Conservation (phyloP, 108 stramenopile species). For the Chaetoceros tenuissimus region DNA sequence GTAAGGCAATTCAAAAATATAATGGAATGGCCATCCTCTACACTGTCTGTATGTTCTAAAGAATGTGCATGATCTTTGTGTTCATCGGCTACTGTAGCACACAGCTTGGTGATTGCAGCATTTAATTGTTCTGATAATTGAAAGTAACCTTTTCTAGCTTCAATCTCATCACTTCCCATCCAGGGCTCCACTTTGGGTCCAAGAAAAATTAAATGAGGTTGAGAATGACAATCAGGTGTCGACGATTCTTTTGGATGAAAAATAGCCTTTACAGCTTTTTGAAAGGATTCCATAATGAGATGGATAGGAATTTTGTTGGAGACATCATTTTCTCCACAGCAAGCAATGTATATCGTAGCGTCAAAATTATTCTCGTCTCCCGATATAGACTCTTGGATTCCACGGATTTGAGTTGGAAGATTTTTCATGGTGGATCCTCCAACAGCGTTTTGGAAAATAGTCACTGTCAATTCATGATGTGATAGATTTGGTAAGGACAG, state of each 20-base stretch:
- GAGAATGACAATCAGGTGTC: background rate
- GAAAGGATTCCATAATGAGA: constrained; percentile 23
- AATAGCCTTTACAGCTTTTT: constrained; percentile 3
- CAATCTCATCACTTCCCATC: constrained; percentile 32
- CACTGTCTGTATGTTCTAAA: background rate
- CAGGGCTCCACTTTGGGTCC: constrained; percentile 85
- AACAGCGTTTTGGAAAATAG: constrained; percentile 7
- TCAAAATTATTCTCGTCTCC: background rate
- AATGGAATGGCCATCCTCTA: constrained; percentile 4
- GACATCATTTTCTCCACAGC: constrained; percentile 79
- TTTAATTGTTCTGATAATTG: constrained; percentile 43
- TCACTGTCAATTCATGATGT: constrained; percentile 2
- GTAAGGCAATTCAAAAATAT: constrained; percentile 55
- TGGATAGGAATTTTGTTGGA: constrained; percentile 20
- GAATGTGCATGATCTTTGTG: too few species aligned
- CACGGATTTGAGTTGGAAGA: constrained; percentile 15
- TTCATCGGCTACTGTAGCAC: background rate
- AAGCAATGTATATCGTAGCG: constrained; percentile 42
- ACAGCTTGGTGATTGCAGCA: background rate
- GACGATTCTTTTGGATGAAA: constrained; percentile 21
- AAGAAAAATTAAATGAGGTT: constrained; percentile 38
- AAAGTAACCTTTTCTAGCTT: constrained; percentile 46
- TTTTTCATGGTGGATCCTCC: constrained; percentile 30
- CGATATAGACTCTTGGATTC: constrained; percentile 3
- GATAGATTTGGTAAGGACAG: background rate